Evolutionary conservation across 768 basidiomycete genomes (phyloP), one percentile per base, ranked within the genome.

Genomic region (Phanerochaete sordida): DNA sequence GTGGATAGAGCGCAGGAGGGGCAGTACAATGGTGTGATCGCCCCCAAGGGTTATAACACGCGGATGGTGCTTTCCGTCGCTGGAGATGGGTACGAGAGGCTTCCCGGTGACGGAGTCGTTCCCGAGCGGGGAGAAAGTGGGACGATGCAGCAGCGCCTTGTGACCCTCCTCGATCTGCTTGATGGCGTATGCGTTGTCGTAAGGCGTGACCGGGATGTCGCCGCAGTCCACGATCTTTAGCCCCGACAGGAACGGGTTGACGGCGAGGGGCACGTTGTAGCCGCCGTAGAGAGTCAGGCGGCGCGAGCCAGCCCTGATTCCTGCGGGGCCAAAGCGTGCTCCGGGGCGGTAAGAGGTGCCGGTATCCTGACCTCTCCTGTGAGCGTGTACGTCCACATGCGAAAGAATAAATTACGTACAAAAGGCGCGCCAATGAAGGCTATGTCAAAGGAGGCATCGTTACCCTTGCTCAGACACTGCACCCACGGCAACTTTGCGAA

Each of bases 401-500:
- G 53, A 28, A 21, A 1, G 19, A 47, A 23, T 57, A 46, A 57
- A 21, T 55, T 21, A 69, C 82, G 69, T 73, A 88, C 87, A 67
- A 91, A 90, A 0, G 88, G 88, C 43, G 87, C 88, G 30, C 88
- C 93, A 43, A 95, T 73, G 70, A 95, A 84, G 24, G 90, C 92
- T 57, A 95, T 87, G 72, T 95, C 93, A 64, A 91, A 87, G 0
- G 79, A 71, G 30, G 76, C 70, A 55, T 84, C 68, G 48, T 70
- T 79, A 57, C 88, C 83, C 62, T 80, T 81, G 45, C 84, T 84
- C 53, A 94, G 82, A 70, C 93, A 94, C 64, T 86, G 83, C 0
- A 85, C 80, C 84, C 89, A 93, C 27, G 91, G 91, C n/a, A 95
- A 79, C 71, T 82, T 93, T 19, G 93, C 93, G 69, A 94, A 95